phyloP scores from a whole-genome alignment of 176 grass and related monocot species.

The Phyllostachys edulis region DNA sequence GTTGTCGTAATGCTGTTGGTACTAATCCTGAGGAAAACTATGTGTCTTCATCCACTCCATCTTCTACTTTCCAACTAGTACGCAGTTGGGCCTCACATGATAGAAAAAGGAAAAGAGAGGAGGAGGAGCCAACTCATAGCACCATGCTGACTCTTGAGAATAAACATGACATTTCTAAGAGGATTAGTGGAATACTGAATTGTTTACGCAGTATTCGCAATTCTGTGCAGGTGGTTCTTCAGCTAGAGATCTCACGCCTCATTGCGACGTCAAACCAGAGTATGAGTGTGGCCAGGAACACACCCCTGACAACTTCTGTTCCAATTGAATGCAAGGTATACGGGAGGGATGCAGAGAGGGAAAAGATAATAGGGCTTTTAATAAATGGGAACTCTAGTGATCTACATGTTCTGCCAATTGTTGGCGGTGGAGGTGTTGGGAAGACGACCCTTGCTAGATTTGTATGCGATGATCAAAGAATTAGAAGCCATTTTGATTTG shows the following conservation, averaged over 20 bases:
- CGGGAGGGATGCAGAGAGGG: constrained; percentile 36
- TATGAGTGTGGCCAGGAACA: neutral
- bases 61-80: neutral
- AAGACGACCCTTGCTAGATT: constrained; percentile 36
- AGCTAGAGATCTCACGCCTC: neutral
- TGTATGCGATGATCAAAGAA: constrained; percentile 18
- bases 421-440: constrained; percentile 49
- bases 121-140: neutral
- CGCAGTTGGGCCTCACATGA: neutral
- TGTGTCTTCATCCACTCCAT: neutral
- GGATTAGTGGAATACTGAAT: constrained; percentile 29
- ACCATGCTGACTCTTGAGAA: neutral
- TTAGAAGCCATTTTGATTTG: constrained; percentile 26
- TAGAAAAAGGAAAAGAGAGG: constrained; percentile 17
- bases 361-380: constrained; percentile 26
- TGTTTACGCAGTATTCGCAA: neutral
- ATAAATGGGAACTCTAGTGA: neutral
- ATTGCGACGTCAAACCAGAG: neutral
- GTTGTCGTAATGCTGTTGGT: neutral
- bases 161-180: neutral
- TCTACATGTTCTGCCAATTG: constrained; percentile 27
- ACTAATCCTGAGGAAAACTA: neutral
- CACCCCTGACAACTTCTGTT: constrained; percentile 29
- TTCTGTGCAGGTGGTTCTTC: neutral
- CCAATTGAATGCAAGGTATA: constrained; percentile 20